Evolutionary conservation across 306 rosid genomes (phyloP).

Genomic region (Cicer pinnatifidum): DNA sequence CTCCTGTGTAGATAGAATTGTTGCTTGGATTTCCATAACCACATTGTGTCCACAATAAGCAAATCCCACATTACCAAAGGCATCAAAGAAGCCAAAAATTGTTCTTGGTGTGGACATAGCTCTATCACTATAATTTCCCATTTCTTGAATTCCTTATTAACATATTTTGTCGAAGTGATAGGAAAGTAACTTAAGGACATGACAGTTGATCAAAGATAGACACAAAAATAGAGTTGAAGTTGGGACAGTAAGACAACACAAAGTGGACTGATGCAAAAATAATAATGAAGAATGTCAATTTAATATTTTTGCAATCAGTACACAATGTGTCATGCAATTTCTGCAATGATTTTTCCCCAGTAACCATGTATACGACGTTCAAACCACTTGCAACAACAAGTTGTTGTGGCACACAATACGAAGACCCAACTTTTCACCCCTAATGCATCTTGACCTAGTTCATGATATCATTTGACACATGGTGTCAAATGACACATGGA

Average conservation of each 20-base stretch:
- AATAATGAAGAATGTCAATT: neutral
- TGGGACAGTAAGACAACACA: neutral
- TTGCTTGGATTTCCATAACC: too few relatives aligned
- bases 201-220: neutral
- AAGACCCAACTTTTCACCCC: neutral
- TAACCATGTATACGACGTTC: neutral
- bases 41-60: too few relatives aligned
- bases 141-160: too few relatives aligned
- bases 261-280: constrained; percentile 4
- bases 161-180: too few relatives aligned
- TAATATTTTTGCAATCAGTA: neutral
- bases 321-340: neutral
- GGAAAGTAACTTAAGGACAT: neutral
- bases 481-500: neutral
- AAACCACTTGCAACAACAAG: neutral
- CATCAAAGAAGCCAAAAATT: too few relatives aligned
- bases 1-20: too few relatives aligned
- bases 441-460: neutral
- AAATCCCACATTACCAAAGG: too few relatives aligned
- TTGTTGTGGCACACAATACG: constrained; percentile 9
- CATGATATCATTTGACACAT: neutral
- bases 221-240: constrained; percentile 3
- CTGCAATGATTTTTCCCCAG: neutral
- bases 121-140: too few relatives aligned
- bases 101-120: too few relatives aligned